Conservation (phyloP, 2,329 filamentous ascomycete genomes). For the Colletotrichum cereale region DNA sequence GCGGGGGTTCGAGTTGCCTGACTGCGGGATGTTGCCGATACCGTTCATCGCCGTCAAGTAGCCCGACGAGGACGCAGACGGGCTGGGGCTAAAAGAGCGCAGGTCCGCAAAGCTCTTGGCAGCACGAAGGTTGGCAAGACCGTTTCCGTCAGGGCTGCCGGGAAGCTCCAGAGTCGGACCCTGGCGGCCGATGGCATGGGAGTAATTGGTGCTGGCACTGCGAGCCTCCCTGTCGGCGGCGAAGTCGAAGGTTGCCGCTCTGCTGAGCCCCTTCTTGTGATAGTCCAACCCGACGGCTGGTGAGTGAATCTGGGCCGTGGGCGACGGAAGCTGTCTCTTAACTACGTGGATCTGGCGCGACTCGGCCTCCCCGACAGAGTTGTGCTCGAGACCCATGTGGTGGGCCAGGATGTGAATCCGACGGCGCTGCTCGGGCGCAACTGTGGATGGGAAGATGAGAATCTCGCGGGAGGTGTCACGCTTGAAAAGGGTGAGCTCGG, state of each 20-base stretch:
- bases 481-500: constrained; percentile 90
- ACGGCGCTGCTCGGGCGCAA: constrained; percentile 86
- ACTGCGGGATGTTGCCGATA: constrained; percentile 67
- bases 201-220: constrained; percentile 75
- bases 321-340: constrained; percentile 70
- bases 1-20: constrained; percentile 51
- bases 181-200: constrained; percentile 80
- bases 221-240: constrained; percentile 81
- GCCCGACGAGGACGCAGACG: constrained; percentile 88
- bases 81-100: constrained; percentile 94
- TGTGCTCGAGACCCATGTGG: constrained; percentile 91
- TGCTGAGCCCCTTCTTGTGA: constrained; percentile 86
- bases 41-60: constrained; percentile 71
- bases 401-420: constrained; percentile 95
- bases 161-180: constrained; percentile 88
- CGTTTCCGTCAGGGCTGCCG: constrained; percentile 76
- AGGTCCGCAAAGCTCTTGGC: constrained; percentile 98
- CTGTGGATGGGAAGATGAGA: constrained; percentile 83
- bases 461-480: constrained; percentile 82
- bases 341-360: constrained; percentile 92
- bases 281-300: constrained; percentile 79
- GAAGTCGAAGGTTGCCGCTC: constrained; percentile 98
- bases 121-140: constrained; percentile 82
- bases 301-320: constrained; percentile 68
- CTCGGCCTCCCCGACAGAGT: constrained; percentile 89